These are phyloP conservation scores for Melanogaster broomeanus DNA, from an alignment of 768 basidiomycete species.

Conservation along the genomic window DNA sequence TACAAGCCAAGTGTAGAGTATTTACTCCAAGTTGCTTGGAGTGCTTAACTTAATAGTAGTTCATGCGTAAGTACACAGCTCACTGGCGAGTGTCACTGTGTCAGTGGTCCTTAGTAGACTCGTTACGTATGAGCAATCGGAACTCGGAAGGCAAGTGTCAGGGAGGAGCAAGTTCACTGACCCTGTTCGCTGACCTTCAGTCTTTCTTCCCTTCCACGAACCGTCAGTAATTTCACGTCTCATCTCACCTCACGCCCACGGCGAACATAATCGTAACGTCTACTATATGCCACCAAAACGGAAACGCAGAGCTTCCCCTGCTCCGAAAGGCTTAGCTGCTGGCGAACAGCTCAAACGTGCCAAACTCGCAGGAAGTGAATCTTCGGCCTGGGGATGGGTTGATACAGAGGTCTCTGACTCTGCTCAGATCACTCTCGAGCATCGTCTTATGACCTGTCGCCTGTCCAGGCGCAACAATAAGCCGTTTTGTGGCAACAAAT, in stretches of 20 bases:
- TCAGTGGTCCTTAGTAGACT: constrained; percentile 1
- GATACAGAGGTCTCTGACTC: constrained; percentile 58
- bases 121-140: constrained; percentile 25
- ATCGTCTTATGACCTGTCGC: constrained; percentile 68
- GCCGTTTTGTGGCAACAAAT: constrained; percentile 62
- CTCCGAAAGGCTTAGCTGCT: constrained; percentile 53
- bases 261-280: not conserved
- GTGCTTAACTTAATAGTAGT: not conserved
- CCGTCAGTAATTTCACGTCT: constrained; percentile 9
- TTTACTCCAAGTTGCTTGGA: not conserved
- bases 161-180: constrained; percentile 16
- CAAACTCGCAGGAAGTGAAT: constrained; percentile 45
- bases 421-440: constrained; percentile 65
- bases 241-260: not conserved
- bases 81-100: not conserved
- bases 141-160: constrained; percentile 20
- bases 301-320: constrained; percentile 50
- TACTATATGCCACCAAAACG: constrained; percentile 57
- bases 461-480: constrained; percentile 52
- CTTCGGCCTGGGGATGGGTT: constrained; percentile 81
- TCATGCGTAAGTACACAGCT: not conserved
- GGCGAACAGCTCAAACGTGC: constrained; percentile 66
- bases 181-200: constrained; percentile 7
- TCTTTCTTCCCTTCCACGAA: constrained; percentile 2
- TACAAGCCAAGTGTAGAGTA: not conserved